phyloP scores from a whole-genome alignment of 441 rosid genomes.

The Aleurites moluccanus region DNA sequence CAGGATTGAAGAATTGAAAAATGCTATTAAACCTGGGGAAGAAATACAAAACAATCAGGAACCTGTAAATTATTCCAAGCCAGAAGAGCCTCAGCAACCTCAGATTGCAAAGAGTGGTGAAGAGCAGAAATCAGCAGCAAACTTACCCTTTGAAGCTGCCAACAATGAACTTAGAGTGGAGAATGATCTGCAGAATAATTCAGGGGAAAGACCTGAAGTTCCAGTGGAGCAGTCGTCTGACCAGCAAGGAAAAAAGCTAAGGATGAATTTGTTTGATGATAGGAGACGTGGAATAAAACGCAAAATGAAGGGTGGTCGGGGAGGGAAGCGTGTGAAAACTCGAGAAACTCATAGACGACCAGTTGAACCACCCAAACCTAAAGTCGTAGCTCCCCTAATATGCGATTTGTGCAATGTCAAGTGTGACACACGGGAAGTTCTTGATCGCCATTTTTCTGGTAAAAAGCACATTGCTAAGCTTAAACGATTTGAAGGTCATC shows the following conservation, averaged over 20 bases:
- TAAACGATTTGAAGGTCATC: slow-evolving; percentile 38
- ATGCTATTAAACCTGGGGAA: slow-evolving; percentile 12
- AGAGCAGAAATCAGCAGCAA: slow-evolving; percentile 13
- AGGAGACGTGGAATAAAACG: slow-evolving; percentile 29
- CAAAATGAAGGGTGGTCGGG: slow-evolving; percentile 31
- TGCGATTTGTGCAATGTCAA: slow-evolving; percentile 43
- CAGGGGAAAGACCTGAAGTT: slow-evolving; percentile 9
- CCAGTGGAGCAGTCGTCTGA: slow-evolving; percentile 16
- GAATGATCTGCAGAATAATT: slow-evolving; percentile 14
- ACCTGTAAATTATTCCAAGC: slow-evolving; percentile 18
- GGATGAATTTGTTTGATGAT: slow-evolving; percentile 19
- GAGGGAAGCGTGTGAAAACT: slow-evolving; percentile 28
- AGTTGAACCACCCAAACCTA: slow-evolving; percentile 29
- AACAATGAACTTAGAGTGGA: slow-evolving; percentile 12
- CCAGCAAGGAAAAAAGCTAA: slow-evolving; percentile 19
- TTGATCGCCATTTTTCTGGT: slow-evolving; percentile 42
- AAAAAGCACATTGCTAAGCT: slow-evolving; percentile 41
- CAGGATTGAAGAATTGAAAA: slow-evolving; percentile 32
- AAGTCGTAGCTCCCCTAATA: slow-evolving; percentile 31
- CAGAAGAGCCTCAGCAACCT: slow-evolving; percentile 21
- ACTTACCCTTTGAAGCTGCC: slow-evolving; percentile 12
- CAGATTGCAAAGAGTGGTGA: slow-evolving; percentile 13
- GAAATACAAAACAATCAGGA: slow-evolving; percentile 18
- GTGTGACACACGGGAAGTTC: slow-evolving; percentile 38
- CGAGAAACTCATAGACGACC: slow-evolving; percentile 18